Conservation (phyloP, 2,329 filamentous ascomycete genomes). For the Penicillium sp. region DNA sequence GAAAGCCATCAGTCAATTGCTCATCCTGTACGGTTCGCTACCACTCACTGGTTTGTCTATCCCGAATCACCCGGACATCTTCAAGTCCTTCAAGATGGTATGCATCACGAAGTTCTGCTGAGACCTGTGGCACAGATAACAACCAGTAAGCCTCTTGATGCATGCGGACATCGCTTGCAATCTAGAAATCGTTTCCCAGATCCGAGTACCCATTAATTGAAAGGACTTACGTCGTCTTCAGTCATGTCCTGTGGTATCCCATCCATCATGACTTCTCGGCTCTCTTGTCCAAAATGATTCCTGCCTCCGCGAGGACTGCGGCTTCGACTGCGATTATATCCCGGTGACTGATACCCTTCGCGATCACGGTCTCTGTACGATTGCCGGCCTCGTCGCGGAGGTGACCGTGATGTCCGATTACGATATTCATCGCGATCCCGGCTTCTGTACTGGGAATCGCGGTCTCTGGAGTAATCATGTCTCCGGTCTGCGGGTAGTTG, state of each 20-base stretch:
- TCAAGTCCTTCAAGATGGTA: conserved; percentile 54
- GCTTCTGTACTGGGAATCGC: conserved; percentile 32
- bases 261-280: conserved; percentile 52
- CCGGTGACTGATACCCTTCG: conserved; percentile 47
- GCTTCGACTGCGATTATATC: conserved; percentile 38
- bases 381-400: conserved; percentile 37
- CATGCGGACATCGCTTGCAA: neutral
- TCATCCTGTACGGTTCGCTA: neutral
- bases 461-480: conserved; percentile 34
- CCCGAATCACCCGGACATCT: conserved; percentile 57
- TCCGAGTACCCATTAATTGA: neutral
- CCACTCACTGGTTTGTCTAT: conserved; percentile 55
- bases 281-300: conserved; percentile 43
- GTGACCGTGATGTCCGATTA: conserved; percentile 33
- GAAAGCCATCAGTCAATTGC: neutral
- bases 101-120: conserved; percentile 53
- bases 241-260: conserved; percentile 49
- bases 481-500: conserved; percentile 39
- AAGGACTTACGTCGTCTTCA: conserved; percentile 51
- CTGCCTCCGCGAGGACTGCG: conserved; percentile 38
- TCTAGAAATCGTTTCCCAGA: neutral
- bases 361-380: conserved; percentile 46
- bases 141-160: conserved; percentile 35
- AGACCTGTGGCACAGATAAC: conserved; percentile 47
- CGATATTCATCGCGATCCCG: conserved; percentile 38